Conservation (phyloP, 2,329 filamentous ascomycete genomes). For the Parastagonospora avenae region DNA sequence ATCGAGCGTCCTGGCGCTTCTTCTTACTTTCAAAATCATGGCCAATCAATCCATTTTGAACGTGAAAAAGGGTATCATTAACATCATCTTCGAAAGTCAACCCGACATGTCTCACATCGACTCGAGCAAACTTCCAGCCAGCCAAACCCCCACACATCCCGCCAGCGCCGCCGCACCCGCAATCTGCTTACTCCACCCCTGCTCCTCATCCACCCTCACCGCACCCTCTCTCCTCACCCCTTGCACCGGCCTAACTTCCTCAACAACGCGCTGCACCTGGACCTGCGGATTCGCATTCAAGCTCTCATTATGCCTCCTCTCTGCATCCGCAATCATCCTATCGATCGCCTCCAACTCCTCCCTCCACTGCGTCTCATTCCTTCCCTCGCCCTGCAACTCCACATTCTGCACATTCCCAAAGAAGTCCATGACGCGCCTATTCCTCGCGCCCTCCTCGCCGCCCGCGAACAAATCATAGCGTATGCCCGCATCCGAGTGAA, state of each 20-base stretch:
- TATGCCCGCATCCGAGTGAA: constrained; percentile 89
- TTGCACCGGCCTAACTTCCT: constrained; percentile 24
- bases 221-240: constrained; percentile 37
- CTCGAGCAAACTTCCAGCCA: constrained; percentile 48
- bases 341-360: constrained; percentile 80
- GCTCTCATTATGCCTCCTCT: constrained; percentile 47
- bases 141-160: constrained; percentile 49
- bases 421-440: constrained; percentile 90
- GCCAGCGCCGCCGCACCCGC: constrained; percentile 47
- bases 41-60: too few relatives aligned
- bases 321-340: constrained; percentile 61
- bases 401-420: constrained; percentile 98
- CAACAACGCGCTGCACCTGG: constrained; percentile 26
- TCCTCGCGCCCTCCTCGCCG: constrained; percentile 75
- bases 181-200: constrained; percentile 48
- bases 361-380: constrained; percentile 54
- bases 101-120: constrained; percentile 17
- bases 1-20: too few relatives aligned
- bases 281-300: constrained; percentile 24
- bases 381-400: constrained; percentile 70
- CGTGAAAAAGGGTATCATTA: constrained; percentile 5
- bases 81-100: not conserved
- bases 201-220: constrained; percentile 42
- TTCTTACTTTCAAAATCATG: too few relatives aligned
- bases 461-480: constrained; percentile 94